Evolutionary conservation across 2,329 filamentous ascomycete genomes (phyloP).

Genomic region (Sporothrix brasiliensis): DNA sequence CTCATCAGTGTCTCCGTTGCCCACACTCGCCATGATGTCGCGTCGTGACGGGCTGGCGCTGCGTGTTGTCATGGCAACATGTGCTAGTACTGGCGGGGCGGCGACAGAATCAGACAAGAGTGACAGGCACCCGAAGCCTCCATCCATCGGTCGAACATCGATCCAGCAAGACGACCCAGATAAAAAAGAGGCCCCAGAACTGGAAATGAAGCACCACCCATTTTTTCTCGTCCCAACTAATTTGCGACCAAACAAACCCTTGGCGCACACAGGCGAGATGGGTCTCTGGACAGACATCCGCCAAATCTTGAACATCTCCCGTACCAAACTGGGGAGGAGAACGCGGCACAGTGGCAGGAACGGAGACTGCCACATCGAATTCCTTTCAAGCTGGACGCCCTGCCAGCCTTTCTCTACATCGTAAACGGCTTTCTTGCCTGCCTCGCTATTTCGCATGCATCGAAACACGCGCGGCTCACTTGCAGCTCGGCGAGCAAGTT

Average conservation of each 20-base stretch:
- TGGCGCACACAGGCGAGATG: conserved; percentile 15
- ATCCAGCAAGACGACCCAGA: conserved; percentile 9
- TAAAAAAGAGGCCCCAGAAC: conserved; percentile 13
- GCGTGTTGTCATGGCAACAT: conserved; percentile 32
- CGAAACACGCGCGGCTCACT: conserved; percentile 13
- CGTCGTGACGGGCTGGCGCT: conserved; percentile 13
- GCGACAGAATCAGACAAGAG: not conserved
- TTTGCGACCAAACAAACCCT: conserved; percentile 30
- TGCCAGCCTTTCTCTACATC: not conserved
- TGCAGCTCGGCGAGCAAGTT: conserved; percentile 12
- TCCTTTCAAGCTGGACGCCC: not conserved
- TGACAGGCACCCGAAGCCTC: not conserved
- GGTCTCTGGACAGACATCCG: not conserved
- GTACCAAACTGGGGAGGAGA: too few species aligned
- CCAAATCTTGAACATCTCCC: too few species aligned
- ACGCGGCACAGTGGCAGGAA: not conserved
- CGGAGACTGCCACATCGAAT: not conserved
- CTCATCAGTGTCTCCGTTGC: not conserved
- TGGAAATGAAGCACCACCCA: conserved; percentile 33
- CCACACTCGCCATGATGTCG: conserved; percentile 21
- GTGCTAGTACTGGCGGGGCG: not conserved
- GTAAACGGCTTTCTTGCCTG: too few species aligned
- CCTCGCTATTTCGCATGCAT: not conserved
- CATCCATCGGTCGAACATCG: not conserved
- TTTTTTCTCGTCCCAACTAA: conserved; percentile 24